Percentiles rank a stretch among this genome's conserved stretches.
Evolutionary conservation across 768 basidiomycete species (phyloP).

Genomic region (Leccinellum luteum): DNA sequence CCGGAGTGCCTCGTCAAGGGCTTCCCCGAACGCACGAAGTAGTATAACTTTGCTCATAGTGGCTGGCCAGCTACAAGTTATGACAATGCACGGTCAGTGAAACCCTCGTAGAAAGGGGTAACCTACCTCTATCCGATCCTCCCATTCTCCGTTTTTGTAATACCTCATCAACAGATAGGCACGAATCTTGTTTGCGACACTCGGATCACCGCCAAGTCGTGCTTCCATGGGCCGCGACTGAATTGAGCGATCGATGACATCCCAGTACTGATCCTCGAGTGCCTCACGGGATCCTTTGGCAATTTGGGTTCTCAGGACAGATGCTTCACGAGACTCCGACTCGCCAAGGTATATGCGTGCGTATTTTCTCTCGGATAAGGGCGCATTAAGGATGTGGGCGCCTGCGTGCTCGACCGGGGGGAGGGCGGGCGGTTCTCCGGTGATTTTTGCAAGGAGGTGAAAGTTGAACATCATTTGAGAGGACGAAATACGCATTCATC

Average conservation of each 20-base stretch:
- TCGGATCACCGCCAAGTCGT: conserved; percentile 86
- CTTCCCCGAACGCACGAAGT: conserved; percentile 91
- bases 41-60: conserved; percentile 93
- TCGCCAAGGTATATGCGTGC: conserved; percentile 74
- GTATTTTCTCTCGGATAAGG: conserved; percentile 78
- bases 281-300: conserved; percentile 75
- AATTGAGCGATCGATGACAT: conserved; percentile 77
- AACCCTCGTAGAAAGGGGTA: neutral
- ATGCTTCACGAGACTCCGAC: conserved; percentile 61
- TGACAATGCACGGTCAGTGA: conserved; percentile 5
- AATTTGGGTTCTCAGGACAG: conserved; percentile 66
- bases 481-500: conserved; percentile 19
- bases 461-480: conserved; percentile 68
- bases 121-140: conserved; percentile 81
- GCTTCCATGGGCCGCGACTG: conserved; percentile 83
- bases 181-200: conserved; percentile 82
- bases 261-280: conserved; percentile 87
- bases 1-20: conserved; percentile 68
- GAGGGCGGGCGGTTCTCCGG: conserved; percentile 68
- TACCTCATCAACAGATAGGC: conserved; percentile 82
- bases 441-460: conserved; percentile 74
- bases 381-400: conserved; percentile 80
- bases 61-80: conserved; percentile 85
- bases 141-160: conserved; percentile 81
- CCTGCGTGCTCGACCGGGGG: conserved; percentile 76